These are phyloP conservation scores for Pharus latifolius DNA, from an alignment of 176 grass and related monocot genomes.

Conservation along the genomic window DNA sequence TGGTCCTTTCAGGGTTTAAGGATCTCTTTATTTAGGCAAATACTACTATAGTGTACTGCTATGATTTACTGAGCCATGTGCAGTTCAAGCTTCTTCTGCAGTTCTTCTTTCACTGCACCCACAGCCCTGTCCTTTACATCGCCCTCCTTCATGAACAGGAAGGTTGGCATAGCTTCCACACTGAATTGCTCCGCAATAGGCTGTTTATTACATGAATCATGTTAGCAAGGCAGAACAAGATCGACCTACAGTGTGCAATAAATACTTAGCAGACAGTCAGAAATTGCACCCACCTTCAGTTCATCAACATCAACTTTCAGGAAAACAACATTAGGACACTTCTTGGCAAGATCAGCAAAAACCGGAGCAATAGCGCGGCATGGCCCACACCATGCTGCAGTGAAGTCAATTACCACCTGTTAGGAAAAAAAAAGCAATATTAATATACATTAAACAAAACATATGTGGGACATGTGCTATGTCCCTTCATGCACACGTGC, in stretches of 20 bases:
- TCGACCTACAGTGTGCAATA: background rate
- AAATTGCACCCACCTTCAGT: conserved; percentile 30
- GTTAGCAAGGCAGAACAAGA: background rate
- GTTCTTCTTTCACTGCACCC: conserved; percentile 28
- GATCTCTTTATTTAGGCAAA: conserved; percentile 33
- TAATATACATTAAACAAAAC: background rate
- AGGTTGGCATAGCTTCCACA: conserved; percentile 55
- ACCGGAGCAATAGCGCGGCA: conserved; percentile 46
- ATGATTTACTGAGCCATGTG: conserved; percentile 9
- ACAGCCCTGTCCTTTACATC: conserved; percentile 49
- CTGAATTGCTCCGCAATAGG: conserved; percentile 44
- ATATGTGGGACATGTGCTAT: background rate
- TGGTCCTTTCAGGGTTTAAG: background rate
- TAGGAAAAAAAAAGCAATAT: background rate
- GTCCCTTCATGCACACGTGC: background rate
- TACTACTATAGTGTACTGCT: background rate
- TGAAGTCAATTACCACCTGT: conserved; percentile 69
- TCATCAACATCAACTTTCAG: conserved; percentile 73
- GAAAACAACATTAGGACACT: conserved; percentile 33
- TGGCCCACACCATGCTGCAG: conserved; percentile 45
- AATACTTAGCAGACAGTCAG: background rate
- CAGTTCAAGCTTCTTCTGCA: conserved; percentile 27
- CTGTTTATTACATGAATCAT: conserved; percentile 4
- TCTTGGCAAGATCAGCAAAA: conserved; percentile 50
- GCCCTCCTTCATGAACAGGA: conserved; percentile 58